Percentiles rank a stretch among this genome's conserved stretches.
Evolutionary conservation across 208 protist genomes (phyloP).

Genomic region (Trypanosoma melophagium): DNA sequence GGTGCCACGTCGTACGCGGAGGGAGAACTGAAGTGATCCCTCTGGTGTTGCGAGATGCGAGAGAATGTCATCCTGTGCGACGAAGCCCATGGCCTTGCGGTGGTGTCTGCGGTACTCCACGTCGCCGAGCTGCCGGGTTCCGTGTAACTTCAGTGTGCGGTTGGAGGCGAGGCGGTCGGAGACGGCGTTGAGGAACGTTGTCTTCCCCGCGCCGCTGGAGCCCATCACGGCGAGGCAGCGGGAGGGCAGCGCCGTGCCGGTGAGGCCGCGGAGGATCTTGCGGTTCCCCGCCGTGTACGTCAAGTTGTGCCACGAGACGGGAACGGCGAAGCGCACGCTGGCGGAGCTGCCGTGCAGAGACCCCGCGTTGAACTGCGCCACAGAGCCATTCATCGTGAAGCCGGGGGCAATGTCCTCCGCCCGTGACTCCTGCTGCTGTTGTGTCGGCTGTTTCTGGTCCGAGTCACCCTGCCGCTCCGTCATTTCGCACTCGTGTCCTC

Average conservation of each 20-base stretch:
- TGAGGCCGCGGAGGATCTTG: conserved; percentile 66
- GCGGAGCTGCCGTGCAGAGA: conserved; percentile 29
- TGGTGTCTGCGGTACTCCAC: conserved; percentile 53
- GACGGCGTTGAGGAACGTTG: conserved; percentile 85
- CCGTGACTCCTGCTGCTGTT: not conserved
- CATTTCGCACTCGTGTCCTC: no score
- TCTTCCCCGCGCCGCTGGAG: conserved; percentile 83
- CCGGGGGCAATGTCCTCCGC: conserved; percentile 10
- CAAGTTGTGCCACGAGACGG: conserved; percentile 76
- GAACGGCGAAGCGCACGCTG: conserved; percentile 39
- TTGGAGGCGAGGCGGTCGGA: conserved; percentile 55
- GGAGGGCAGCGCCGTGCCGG: conserved; percentile 67
- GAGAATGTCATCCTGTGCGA: conserved; percentile 84
- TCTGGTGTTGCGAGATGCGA: conserved; percentile 61
- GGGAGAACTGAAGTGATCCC: conserved; percentile 72
- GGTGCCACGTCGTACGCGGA: conserved; percentile 67
- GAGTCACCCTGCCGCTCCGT: no score
- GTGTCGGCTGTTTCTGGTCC: not conserved
- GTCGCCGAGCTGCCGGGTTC: conserved; percentile 66
- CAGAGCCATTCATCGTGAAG: conserved; percentile 42
- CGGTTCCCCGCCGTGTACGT: conserved; percentile 47
- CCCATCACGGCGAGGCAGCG: conserved; percentile 84
- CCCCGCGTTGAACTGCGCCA: conserved; percentile 46
- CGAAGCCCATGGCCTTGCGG: conserved; percentile 72
- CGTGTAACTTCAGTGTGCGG: conserved; percentile 41